Percentiles rank a stretch among this genome's conserved stretches.
phyloP scores from a whole-genome alignment of 2,329 filamentous ascomycete genomes.

The Diplodia mutila region DNA sequence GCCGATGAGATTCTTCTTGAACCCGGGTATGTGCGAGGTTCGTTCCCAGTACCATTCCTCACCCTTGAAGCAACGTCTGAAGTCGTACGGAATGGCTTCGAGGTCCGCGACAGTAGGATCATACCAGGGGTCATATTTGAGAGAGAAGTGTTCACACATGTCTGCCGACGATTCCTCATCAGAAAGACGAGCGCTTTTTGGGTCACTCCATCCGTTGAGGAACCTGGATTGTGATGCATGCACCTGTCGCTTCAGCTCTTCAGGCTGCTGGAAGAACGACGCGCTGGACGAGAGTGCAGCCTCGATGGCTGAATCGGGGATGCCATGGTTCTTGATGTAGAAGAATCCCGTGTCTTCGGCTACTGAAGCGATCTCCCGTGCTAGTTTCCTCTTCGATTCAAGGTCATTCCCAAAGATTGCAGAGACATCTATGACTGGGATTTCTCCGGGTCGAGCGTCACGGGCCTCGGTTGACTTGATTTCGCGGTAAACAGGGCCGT shows the following conservation, averaged over 20 bases:
- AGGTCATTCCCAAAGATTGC: constrained; percentile 42
- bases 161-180: constrained; percentile 39
- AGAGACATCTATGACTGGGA: constrained; percentile 38
- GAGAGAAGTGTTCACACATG: constrained; percentile 38
- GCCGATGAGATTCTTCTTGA: constrained; percentile 51
- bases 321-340: constrained; percentile 33
- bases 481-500: constrained; percentile 1
- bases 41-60: constrained; percentile 60
- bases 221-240: constrained; percentile 46
- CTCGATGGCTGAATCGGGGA: constrained; percentile 45
- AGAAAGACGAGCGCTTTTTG: constrained; percentile 43
- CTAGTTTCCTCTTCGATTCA: constrained; percentile 45
- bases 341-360: constrained; percentile 28
- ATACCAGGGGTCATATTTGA: constrained; percentile 56
- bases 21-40: constrained; percentile 53
- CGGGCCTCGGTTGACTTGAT: constrained; percentile 10
- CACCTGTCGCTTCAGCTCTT: constrained; percentile 42
- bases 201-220: constrained; percentile 48
- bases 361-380: constrained; percentile 32
- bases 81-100: constrained; percentile 40
- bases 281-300: constrained; percentile 37
- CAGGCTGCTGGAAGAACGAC: constrained; percentile 38
- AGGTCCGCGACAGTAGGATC: constrained; percentile 48
- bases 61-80: constrained; percentile 32
- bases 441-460: constrained; percentile 39